phyloP scores from a whole-genome alignment of 1,139 yeast genomes.

The Kurtzmaniella natalensis region DNA sequence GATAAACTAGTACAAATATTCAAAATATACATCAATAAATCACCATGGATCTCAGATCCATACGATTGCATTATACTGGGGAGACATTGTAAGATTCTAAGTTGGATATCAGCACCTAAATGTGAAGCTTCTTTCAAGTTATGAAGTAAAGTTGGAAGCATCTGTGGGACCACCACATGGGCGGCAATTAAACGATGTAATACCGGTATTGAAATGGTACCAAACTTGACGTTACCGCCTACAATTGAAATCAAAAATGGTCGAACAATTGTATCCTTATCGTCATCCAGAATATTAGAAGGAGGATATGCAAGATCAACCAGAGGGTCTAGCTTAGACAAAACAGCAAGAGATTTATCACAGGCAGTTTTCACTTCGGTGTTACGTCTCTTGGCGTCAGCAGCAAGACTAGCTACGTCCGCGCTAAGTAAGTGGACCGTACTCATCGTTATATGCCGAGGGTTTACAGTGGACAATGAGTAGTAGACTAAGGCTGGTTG shows the following conservation, averaged over 20 bases:
- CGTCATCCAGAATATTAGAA: slow-evolving; percentile 22
- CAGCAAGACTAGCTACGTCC: slow-evolving; percentile 56
- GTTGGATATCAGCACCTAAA: slow-evolving; percentile 75
- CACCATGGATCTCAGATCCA: slow-evolving; percentile 50
- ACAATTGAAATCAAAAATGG: slow-evolving; percentile 76
- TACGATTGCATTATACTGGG: slow-evolving; percentile 73
- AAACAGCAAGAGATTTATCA: slow-evolving; percentile 52
- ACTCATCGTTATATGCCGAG: slow-evolving; percentile 25
- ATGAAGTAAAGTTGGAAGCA: slow-evolving; percentile 42
- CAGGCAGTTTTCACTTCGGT: slow-evolving; percentile 64
- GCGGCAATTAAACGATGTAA: slow-evolving; percentile 54
- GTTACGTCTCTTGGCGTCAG: slow-evolving; percentile 70
- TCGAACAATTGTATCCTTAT: slow-evolving; percentile 49
- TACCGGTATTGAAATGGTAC: slow-evolving; percentile 67
- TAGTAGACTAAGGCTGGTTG: too few relatives aligned
- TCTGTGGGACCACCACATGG: slow-evolving; percentile 45
- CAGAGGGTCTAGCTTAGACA: slow-evolving; percentile 14
- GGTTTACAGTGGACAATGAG: too few relatives aligned
- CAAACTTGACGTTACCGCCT: slow-evolving; percentile 69
- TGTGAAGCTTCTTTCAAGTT: slow-evolving; percentile 73
- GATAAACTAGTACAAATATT: slow-evolving; percentile 71
- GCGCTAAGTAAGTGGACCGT: slow-evolving; percentile 42
- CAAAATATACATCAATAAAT: slow-evolving; percentile 54
- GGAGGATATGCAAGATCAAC: slow-evolving; percentile 10
- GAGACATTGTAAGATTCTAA: slow-evolving; percentile 79